Base-by-base conservation (phyloP, 306 rosid genomes). In the Cicer judaicum region DNA sequence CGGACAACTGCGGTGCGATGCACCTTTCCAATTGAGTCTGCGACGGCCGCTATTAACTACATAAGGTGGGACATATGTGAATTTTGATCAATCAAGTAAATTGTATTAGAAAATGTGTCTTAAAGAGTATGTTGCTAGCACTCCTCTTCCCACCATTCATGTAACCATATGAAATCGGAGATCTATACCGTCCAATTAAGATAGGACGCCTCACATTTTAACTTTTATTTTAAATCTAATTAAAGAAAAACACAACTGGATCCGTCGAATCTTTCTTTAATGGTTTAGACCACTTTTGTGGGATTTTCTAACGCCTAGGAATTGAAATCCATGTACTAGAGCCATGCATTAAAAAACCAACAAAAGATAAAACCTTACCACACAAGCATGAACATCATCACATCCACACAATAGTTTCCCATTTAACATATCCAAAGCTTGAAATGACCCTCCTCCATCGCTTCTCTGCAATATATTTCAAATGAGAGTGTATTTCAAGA, bases 371-470 rank as follows among this genome's bases (percentile, higher is more conserved):
- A 65, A 29, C 3, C 71, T 61, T 79, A 81, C 84, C 80, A 14
- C 47, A 60, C 84, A 85, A 7, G 38, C 78, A 66, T 67, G 67
- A 12, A 78, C 56, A 78, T 85, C 84, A 66, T 75, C 57, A 54
- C 84, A 78, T 14, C 85, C 84, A 71, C 83, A 78, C 10, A 75
- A 52, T 1, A 71, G 56, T 77, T 66, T 66, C 71, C 88, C 88
- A 43, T 81, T 85, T 13, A 85, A 61, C 64, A 18, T 71, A 43
- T 81, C 88, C 1, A 79, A 54, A 19, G 85, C 88, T 78, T 81
- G 49, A 71, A 85, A 85, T 79, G 85, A 69, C 46, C 88, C 88
- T 71, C 85, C 81, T 43, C 85, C 81, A 0, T 75, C 85, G 50
- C 88, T 81, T 70, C 84, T 81, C 88, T 85, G 63, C 41, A 67